These are phyloP conservation scores for Cercospora beticola DNA, from an alignment of 2,329 filamentous ascomycete genomes.

Conservation along the genomic window DNA sequence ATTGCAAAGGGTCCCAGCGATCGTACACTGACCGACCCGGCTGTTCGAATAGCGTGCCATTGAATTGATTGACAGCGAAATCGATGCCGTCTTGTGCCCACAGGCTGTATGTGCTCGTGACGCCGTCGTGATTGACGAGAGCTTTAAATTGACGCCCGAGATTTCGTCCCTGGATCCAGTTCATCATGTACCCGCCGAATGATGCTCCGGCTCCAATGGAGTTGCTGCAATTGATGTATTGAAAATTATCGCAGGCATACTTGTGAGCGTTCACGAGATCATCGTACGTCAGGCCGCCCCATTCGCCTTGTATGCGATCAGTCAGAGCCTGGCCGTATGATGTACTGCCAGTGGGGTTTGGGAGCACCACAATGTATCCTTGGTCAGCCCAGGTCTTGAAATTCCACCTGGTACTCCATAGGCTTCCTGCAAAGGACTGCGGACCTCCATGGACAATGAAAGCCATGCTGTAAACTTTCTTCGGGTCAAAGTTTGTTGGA, in stretches of 20 bases:
- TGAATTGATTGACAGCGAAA: conserved; percentile 53
- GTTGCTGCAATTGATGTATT: conserved; percentile 30
- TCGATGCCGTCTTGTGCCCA: conserved; percentile 52
- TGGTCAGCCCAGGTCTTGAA: conserved; percentile 35
- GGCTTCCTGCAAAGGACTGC: conserved; percentile 32
- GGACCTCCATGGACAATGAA: conserved; percentile 37
- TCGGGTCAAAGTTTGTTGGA: conserved; percentile 29
- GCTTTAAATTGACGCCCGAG: conserved; percentile 84
- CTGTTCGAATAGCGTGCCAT: conserved; percentile 46
- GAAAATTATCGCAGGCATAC: conserved; percentile 25
- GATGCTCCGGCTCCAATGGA: conserved; percentile 32
- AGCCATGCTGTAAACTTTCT: conserved; percentile 32
- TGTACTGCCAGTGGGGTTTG: conserved; percentile 35
- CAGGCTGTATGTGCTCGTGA: conserved; percentile 47
- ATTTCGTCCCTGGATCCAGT: too few species aligned
- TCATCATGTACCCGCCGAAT: conserved; percentile 42
- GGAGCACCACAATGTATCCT: conserved; percentile 35
- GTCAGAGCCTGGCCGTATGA: conserved; percentile 35
- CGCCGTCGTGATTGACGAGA: conserved; percentile 83
- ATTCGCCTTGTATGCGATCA: conserved; percentile 30
- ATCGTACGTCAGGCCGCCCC: conserved; percentile 30
- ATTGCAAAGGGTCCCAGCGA: conserved; percentile 25
- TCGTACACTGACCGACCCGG: conserved; percentile 19
- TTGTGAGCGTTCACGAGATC: conserved; percentile 29
- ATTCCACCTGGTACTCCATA: conserved; percentile 35